phyloP scores from a whole-genome alignment of 1,139 yeast species.

The Nakaseomyces sp. region DNA sequence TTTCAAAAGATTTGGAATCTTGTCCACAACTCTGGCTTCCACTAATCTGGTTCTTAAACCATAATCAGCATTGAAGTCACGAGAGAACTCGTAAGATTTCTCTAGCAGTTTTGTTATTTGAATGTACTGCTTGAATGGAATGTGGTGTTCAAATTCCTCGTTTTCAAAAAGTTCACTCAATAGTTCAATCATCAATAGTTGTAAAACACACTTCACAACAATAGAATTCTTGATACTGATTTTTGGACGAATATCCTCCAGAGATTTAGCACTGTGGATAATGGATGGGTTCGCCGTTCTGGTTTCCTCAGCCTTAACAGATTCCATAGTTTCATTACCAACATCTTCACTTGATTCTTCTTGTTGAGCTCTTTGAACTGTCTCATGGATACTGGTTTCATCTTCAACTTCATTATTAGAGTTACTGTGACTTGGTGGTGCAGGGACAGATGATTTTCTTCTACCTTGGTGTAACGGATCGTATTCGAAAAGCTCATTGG shows the following conservation, averaged over 20 bases:
- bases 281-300: not conserved
- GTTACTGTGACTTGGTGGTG: constrained; percentile 1
- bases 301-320: not conserved
- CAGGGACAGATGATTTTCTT: constrained; percentile 14
- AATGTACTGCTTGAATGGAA: constrained; percentile 59
- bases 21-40: constrained; percentile 88
- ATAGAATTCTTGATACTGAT: constrained; percentile 61
- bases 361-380: constrained; percentile 28
- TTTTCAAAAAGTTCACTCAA: constrained; percentile 67
- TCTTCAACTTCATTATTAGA: constrained; percentile 5
- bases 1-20: constrained; percentile 80
- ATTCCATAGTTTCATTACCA: constrained; percentile 14
- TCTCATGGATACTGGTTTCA: constrained; percentile 13
- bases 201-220: constrained; percentile 87
- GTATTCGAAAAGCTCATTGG: constrained; percentile 68
- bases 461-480: constrained; percentile 46
- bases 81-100: constrained; percentile 71
- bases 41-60: constrained; percentile 78
- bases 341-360: constrained; percentile 32
- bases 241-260: constrained; percentile 26
- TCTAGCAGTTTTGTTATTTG: constrained; percentile 52
- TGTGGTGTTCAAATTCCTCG: constrained; percentile 55
- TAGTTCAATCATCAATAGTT: constrained; percentile 79
- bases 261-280: constrained; percentile 9
- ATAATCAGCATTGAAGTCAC: constrained; percentile 79